These are phyloP conservation scores for Plasmopara halstedii DNA, from an alignment of 352 stramenopile genomes.

Conservation along the genomic window DNA sequence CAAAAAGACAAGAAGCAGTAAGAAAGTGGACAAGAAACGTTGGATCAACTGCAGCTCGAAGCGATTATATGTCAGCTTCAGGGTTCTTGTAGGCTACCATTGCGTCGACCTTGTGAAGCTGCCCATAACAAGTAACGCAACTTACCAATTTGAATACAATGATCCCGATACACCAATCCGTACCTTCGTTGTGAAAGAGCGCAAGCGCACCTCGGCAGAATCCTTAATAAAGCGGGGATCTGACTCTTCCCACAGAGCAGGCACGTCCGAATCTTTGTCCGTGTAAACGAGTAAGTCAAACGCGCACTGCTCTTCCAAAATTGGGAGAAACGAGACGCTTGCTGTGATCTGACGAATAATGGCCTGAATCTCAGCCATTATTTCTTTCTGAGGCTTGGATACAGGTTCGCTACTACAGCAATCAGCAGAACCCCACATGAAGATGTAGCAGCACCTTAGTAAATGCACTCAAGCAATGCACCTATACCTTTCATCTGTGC, in stretches of 20 bases:
- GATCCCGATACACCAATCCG: not conserved
- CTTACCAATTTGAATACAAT: slow-evolving; percentile 7
- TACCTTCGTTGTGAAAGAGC: slow-evolving; percentile 97
- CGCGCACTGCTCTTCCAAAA: slow-evolving; percentile 96
- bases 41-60: slow-evolving; percentile 9
- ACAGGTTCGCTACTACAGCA: slow-evolving; percentile 17
- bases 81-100: slow-evolving; percentile 97
- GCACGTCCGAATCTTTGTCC: slow-evolving; percentile 93
- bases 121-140: slow-evolving; percentile 5
- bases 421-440: not conserved
- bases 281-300: slow-evolving; percentile 99
- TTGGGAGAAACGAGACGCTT: slow-evolving; percentile 97
- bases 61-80: slow-evolving; percentile 60
- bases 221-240: slow-evolving; percentile 98
- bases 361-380: slow-evolving; percentile 98
- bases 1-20: slow-evolving; percentile 70
- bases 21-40: slow-evolving; percentile 9
- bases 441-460: not conserved
- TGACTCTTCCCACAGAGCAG: slow-evolving; percentile 95
- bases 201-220: slow-evolving; percentile 94
- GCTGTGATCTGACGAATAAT: slow-evolving; percentile 99
- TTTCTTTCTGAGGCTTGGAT: slow-evolving; percentile 87
- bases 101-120: slow-evolving; percentile 97
- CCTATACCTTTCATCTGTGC: slow-evolving; percentile 27
- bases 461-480: not conserved